Percentiles rank a stretch among this genome's conserved stretches.
Conservation (phyloP, 116 monocot species). For the Cymodocea nodosa region DNA sequence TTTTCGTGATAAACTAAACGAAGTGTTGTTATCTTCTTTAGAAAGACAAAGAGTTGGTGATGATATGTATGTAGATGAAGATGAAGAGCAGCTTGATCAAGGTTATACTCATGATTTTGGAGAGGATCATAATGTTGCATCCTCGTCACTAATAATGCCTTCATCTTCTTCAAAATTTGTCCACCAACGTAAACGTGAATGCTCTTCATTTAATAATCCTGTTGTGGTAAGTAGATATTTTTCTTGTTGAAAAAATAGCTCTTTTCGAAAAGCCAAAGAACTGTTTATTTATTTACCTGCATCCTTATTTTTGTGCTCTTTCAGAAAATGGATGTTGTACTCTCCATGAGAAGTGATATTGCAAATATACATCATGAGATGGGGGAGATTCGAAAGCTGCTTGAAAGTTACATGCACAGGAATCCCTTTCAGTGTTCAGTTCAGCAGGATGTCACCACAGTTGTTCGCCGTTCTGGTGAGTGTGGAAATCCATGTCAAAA, state of each 20-base stretch:
- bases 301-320: background rate
- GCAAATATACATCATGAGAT: constrained; percentile 56
- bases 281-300: no score
- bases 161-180: constrained; percentile 12
- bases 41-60: constrained; percentile 23
- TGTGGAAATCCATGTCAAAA: constrained; percentile 1
- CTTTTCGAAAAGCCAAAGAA: no score
- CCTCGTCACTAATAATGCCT: constrained; percentile 33
- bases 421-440: constrained; percentile 38
- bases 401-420: constrained; percentile 62
- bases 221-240: constrained; percentile 22
- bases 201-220: constrained; percentile 16
- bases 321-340: constrained; percentile 36
- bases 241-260: background rate
- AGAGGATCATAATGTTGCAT: constrained; percentile 16
- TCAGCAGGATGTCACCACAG: constrained; percentile 41
- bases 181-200: constrained; percentile 16
- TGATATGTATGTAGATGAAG: constrained; percentile 11
- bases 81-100: constrained; percentile 18
- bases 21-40: constrained; percentile 36
- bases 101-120: constrained; percentile 15
- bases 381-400: constrained; percentile 44
- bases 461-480: constrained; percentile 41
- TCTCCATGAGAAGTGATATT: constrained; percentile 54
- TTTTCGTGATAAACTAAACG: constrained; percentile 56